Conservation (phyloP, 2,329 filamentous ascomycete genomes). For the Colletotrichum navitas region DNA sequence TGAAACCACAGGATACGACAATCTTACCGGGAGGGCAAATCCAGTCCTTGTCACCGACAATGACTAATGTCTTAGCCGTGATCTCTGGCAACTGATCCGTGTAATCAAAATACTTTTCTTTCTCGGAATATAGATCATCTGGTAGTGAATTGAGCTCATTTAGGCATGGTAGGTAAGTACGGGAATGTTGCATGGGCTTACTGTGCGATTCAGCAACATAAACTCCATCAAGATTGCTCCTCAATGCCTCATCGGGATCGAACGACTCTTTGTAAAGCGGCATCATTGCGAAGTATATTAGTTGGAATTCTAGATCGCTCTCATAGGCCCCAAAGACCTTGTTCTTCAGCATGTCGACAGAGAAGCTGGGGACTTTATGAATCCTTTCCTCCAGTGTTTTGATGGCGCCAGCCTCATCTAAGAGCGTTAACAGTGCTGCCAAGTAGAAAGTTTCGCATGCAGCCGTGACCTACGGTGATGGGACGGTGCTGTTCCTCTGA, state of each 20-base stretch:
- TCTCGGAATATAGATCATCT: slow-evolving; percentile 53
- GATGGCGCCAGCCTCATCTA: slow-evolving; percentile 53
- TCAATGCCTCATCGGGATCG: slow-evolving; percentile 50
- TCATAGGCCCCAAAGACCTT: slow-evolving; percentile 55
- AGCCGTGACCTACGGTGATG: slow-evolving; percentile 49
- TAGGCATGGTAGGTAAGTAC: fast-evolving
- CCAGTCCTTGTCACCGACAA: slow-evolving; percentile 56
- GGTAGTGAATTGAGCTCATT: not conserved
- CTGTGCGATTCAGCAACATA: slow-evolving; percentile 55
- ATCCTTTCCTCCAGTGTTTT: slow-evolving; percentile 49
- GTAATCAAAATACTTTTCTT: slow-evolving; percentile 56
- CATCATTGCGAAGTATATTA: slow-evolving; percentile 53
- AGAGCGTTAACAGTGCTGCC: not conserved
- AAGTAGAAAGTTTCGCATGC: not conserved
- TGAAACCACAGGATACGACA: not conserved
- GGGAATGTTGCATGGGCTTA: slow-evolving; percentile 38
- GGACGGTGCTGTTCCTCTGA: slow-evolving; percentile 54
- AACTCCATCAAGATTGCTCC: slow-evolving; percentile 47
- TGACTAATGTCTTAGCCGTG: slow-evolving; percentile 51
- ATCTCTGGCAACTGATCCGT: slow-evolving; percentile 47
- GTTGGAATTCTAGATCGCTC: slow-evolving; percentile 53
- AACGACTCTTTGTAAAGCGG: slow-evolving; percentile 54
- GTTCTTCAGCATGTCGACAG: slow-evolving; percentile 52
- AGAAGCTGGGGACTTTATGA: slow-evolving; percentile 52
- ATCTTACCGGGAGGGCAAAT: slow-evolving; percentile 53